Evolutionary conservation across 23 red algal species (phyloP).

Genomic region (Gracilaria domingensis): DNA sequence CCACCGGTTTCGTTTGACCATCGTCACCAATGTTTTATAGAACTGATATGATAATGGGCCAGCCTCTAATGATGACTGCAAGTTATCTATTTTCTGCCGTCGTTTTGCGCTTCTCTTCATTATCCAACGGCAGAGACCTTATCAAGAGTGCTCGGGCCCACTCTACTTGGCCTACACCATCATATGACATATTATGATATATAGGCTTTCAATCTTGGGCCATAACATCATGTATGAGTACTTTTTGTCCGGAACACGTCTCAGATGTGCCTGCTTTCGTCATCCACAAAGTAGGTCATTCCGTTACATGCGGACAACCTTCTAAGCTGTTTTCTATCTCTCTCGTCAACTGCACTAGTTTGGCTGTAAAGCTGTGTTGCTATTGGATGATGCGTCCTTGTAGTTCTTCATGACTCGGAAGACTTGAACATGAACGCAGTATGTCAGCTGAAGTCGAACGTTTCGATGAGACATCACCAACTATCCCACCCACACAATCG

Average conservation of each 20-base stretch:
- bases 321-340: neutral
- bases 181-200: too few relatives aligned
- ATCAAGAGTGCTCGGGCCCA: neutral
- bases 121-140: neutral
- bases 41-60: neutral
- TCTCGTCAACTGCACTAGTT: neutral
- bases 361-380: neutral
- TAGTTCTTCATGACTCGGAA: neutral
- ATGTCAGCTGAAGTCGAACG: slow-evolving; percentile 1
- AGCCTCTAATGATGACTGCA: neutral
- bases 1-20: neutral
- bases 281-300: neutral
- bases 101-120: slow-evolving; percentile 9
- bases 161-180: neutral
- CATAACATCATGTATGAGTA: neutral
- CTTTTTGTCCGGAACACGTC: neutral
- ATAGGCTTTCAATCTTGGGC: neutral
- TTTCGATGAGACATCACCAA: neutral
- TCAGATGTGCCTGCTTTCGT: neutral
- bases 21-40: neutral
- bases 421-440: slow-evolving; percentile 15
- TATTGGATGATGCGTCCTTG: neutral
- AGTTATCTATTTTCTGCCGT: neutral
- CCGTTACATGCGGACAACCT: slow-evolving; percentile 12
- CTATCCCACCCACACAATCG: neutral